Conservation (phyloP, 2,329 filamentous ascomycete genomes). For the Fusarium guadeloupense region DNA sequence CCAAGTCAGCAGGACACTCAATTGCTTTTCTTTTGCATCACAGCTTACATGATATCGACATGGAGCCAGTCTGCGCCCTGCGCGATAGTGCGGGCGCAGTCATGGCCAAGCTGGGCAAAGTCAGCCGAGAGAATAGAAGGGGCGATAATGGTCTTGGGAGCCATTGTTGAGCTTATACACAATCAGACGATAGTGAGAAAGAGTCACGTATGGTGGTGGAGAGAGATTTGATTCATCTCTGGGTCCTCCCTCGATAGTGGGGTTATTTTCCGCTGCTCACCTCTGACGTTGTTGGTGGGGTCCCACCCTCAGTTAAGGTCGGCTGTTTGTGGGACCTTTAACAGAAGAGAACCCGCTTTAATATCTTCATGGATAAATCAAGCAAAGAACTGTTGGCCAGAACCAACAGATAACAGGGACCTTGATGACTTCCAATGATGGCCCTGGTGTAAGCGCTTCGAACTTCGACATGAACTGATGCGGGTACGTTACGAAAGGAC, state of each 20-base stretch:
- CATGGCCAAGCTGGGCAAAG: slow-evolving; percentile 87
- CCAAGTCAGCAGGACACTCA: slow-evolving; percentile 2
- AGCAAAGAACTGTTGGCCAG: neutral
- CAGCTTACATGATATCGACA: slow-evolving; percentile 82
- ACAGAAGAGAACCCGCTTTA: slow-evolving; percentile 9
- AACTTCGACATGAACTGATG: neutral
- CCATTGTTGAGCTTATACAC: slow-evolving; percentile 64
- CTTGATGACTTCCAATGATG: neutral
- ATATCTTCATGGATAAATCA: slow-evolving; percentile 1
- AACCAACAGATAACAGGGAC: slow-evolving; percentile 1
- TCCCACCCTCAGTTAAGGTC: neutral
- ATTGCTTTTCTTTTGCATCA: neutral
- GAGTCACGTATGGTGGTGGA: slow-evolving; percentile 30
- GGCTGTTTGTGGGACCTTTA: slow-evolving; percentile 4
- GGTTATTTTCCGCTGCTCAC: slow-evolving; percentile 15
- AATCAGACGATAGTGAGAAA: slow-evolving; percentile 4
- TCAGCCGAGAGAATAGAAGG: slow-evolving; percentile 98
- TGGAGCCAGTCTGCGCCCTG: slow-evolving; percentile 93
- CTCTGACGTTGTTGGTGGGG: slow-evolving; percentile 40
- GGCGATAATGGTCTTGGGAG: slow-evolving; percentile 91
- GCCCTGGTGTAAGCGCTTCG: neutral
- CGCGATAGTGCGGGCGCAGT: slow-evolving; percentile 85
- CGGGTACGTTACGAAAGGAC: neutral
- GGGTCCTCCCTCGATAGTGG: slow-evolving; percentile 19
- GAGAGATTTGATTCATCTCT: slow-evolving; percentile 23